Evolutionary conservation across 1,284 basidiomycete species (phyloP), one percentile per base, ranked within the genome.

Genomic region (Malassezia globosa): DNA sequence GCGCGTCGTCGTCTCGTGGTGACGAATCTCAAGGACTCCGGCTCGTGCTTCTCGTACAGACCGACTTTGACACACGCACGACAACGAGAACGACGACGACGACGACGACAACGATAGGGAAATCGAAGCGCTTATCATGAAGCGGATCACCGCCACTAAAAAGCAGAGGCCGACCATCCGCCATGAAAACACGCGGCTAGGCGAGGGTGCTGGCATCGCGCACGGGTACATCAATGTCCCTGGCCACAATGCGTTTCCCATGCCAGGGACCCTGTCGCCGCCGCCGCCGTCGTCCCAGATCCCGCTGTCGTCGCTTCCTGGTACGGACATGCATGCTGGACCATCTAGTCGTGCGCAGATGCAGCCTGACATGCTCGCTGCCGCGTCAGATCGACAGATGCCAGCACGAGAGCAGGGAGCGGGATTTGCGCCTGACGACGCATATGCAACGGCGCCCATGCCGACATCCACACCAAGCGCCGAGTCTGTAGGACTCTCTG

Each of bases 141-240:
- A 35, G 29, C 49, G 50, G 22, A 5, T 42, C 16, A 37, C 34
- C 37, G 43, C 51, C 45, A 44, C 38, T 42, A 63, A 59, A 54
- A 60, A 67, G 46, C 42, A 64, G 35, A 61, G 68, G 11, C 61
- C 66, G 53, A 55, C 57, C 46, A 70, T 70, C 56, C 63, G 64
- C 40, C 68, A 70, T 48, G 61, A 64, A 34, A 70, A 70, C 38
- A 29, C 50, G 19, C 52, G 44, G 21, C 62, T 70, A 3, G 68
- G 68, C 16, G 47, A 51, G 0, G 68, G 68, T 13, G 59, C 63
- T 6, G 63, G 61, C 18, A 40, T 52, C 3, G 45, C 50, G 7
- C 24, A 21, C 2, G 50, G 37, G 1, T 34, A 44, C 1, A 52
- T 52, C 14, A 16, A 24, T 7, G 38, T 52, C 14, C 50, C 50